These are phyloP conservation scores for Cylindrotheca closterium DNA, from an alignment of 108 stramenopile species.

Conservation along the genomic window DNA sequence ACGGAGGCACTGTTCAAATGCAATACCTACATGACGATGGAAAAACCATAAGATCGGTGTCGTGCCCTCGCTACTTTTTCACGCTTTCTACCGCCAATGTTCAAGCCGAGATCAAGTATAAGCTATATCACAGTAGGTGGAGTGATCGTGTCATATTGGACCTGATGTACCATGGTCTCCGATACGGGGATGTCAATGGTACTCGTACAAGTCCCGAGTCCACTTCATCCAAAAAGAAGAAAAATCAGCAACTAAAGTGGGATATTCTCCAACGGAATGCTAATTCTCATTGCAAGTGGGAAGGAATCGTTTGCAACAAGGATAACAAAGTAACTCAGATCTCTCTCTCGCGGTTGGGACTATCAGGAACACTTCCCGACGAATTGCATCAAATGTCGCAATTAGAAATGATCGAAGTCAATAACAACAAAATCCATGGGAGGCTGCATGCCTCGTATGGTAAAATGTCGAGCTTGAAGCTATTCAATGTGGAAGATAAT, in stretches of 20 bases:
- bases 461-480: constrained; percentile 7
- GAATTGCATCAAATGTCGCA: constrained; percentile 31
- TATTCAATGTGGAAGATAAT: constrained; percentile 10
- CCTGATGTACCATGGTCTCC: constrained; percentile 19
- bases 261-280: constrained; percentile 16
- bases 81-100: constrained; percentile 7
- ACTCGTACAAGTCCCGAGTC: background rate
- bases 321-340: constrained; percentile 4
- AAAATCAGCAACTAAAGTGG: constrained; percentile 9
- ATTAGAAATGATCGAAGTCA: too few relatives aligned
- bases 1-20: too few relatives aligned
- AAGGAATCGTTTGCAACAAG: constrained; percentile 30
- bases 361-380: constrained; percentile 35
- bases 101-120: constrained; percentile 13
- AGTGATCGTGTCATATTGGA: constrained; percentile 33
- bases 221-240: background rate
- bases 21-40: too few relatives aligned
- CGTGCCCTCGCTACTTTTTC: constrained; percentile 25
- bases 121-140: constrained; percentile 11
- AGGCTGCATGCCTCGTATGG: constrained; percentile 29
- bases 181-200: constrained; percentile 19
- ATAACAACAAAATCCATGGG: constrained; percentile 46
- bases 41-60: background rate
- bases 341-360: constrained; percentile 1
- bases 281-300: constrained; percentile 32